Conservation (phyloP, 345 rosid species). For the Eucalyptus marginata region DNA sequence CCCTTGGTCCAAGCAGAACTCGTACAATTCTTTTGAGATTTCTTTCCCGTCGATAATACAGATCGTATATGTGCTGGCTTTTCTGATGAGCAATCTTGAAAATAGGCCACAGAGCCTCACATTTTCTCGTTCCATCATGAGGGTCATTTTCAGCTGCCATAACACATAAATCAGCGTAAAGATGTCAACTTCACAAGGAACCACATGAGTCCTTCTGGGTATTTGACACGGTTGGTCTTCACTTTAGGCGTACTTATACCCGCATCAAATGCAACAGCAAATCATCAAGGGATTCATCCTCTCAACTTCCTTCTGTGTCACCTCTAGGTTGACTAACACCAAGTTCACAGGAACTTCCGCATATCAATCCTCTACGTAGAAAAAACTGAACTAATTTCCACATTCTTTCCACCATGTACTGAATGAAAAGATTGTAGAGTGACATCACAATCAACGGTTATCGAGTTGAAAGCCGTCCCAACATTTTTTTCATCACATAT, state of each 20-base stretch:
- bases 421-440: not conserved
- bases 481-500: not conserved
- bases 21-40: slow-evolving; percentile 64
- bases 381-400: no score
- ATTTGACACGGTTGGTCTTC: slow-evolving; percentile 47
- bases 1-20: slow-evolving; percentile 69
- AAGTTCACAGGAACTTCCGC: not conserved
- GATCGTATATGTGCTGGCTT: slow-evolving; percentile 61
- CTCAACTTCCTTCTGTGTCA: not conserved
- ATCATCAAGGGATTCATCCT: not conserved
- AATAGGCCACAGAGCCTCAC: slow-evolving; percentile 68
- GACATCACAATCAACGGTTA: not conserved
- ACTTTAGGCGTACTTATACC: slow-evolving; percentile 56
- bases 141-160: slow-evolving; percentile 63
- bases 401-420: not conserved
- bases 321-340: not conserved
- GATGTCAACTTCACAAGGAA: not conserved
- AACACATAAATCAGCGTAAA: not conserved
- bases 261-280: not conserved
- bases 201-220: slow-evolving; percentile 46
- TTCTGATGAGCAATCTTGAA: slow-evolving; percentile 71
- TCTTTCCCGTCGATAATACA: slow-evolving; percentile 42
- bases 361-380: not conserved
- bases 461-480: not conserved
- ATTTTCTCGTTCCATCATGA: slow-evolving; percentile 74